Conservation (phyloP, 2,329 filamentous ascomycete genomes). For the Kalaharituber pfeilii region DNA sequence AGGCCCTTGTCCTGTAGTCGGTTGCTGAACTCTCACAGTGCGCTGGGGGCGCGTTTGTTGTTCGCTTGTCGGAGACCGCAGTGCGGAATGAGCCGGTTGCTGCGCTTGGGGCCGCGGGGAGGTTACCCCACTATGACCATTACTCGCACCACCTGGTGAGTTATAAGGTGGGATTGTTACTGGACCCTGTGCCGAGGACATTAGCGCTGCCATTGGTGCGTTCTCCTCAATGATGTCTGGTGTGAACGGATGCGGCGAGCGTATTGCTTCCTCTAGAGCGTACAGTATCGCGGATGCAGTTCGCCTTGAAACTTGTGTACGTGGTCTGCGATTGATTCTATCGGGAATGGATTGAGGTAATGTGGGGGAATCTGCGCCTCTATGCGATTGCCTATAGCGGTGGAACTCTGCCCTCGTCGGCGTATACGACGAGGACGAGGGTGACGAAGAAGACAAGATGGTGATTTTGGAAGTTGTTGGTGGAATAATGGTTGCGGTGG, state of each 20-base stretch:
- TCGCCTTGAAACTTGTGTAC: constrained; percentile 52
- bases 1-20: neutral
- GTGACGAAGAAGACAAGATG: constrained; percentile 20
- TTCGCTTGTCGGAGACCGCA: constrained; percentile 1
- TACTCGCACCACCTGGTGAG: constrained; percentile 36
- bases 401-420: constrained; percentile 21
- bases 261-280: constrained; percentile 76
- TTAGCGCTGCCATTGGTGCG: constrained; percentile 74
- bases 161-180: constrained; percentile 24
- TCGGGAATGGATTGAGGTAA: constrained; percentile 11
- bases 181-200: constrained; percentile 39
- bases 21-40: constrained; percentile 1
- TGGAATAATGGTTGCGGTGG: constrained; percentile 11
- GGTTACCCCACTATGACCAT: constrained; percentile 40
- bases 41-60: neutral
- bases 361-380: neutral
- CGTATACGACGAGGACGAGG: constrained; percentile 19
- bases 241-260: constrained; percentile 66
- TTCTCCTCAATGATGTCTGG: constrained; percentile 72
- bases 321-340: constrained; percentile 11
- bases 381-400: constrained; percentile 4
- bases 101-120: constrained; percentile 31
- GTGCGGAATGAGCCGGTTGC: constrained; percentile 31
- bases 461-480: constrained; percentile 14
- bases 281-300: constrained; percentile 84